phyloP scores from a whole-genome alignment of 139 green algal species.

The Closterium sp. region DNA sequence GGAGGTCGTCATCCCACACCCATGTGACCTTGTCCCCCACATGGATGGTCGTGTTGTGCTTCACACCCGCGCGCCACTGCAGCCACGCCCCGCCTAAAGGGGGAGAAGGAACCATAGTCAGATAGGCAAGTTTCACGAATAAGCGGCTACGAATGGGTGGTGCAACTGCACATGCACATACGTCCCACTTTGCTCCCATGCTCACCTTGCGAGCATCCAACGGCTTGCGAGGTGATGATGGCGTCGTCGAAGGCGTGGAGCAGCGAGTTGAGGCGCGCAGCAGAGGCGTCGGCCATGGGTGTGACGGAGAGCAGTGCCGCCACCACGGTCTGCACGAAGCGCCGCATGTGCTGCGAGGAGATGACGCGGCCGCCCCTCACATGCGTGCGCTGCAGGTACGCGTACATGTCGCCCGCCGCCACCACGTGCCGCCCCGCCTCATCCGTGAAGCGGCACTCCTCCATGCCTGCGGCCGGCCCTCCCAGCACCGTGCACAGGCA shows the following conservation, averaged over 20 bases:
- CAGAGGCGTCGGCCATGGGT: not conserved
- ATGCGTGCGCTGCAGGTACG: not conserved
- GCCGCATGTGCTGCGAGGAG: not conserved
- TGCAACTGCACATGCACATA: not conserved
- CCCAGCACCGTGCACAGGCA: not conserved
- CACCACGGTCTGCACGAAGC: not conserved
- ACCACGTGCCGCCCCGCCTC: not conserved
- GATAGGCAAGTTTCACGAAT: too few species aligned
- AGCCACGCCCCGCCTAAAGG: not conserved
- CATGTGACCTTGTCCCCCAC: constrained; percentile 30
- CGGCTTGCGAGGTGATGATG: not conserved
- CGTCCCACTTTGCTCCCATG: not conserved
- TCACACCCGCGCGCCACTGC: not conserved
- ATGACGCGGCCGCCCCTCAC: too few species aligned
- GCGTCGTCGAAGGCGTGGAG: not conserved
- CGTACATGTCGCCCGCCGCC: not conserved
- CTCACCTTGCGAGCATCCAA: not conserved
- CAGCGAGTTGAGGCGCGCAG: not conserved
- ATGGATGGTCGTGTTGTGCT: constrained; percentile 36
- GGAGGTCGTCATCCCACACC: constrained; percentile 38
- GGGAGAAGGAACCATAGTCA: not conserved
- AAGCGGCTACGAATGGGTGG: too few species aligned
- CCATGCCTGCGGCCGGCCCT: not conserved
- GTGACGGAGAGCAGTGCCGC: not conserved
- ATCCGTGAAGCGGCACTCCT: not conserved